phyloP scores from a whole-genome alignment of 2,329 filamentous ascomycete genomes.

The Pseudogymnoascus sp. region DNA sequence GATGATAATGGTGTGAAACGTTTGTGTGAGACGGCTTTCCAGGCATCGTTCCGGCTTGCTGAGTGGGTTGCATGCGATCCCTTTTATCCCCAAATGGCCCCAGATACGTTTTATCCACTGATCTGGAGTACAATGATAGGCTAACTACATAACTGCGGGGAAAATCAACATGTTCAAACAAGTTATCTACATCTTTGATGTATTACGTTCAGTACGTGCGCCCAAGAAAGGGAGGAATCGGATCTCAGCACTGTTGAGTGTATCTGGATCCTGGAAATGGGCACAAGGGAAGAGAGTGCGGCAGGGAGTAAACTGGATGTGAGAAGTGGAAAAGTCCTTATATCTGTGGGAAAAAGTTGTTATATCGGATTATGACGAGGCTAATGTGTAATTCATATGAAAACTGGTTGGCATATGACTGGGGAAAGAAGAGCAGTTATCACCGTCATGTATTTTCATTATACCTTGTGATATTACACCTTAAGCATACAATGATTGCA shows the following conservation, averaged over 20 bases:
- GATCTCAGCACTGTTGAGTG: not conserved
- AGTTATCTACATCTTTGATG: not conserved
- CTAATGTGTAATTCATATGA: not conserved
- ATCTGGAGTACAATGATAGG: not conserved
- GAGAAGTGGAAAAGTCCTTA: not conserved
- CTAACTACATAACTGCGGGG: not conserved
- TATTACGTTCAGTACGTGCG: not conserved
- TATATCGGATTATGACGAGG: not conserved
- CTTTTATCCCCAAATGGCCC: not conserved
- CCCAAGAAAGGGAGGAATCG: too few species aligned
- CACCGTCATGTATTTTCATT: not conserved
- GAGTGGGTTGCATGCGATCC: not conserved
- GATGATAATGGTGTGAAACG: not conserved
- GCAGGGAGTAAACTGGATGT: not conserved
- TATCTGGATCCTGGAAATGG: not conserved
- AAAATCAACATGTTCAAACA: not conserved
- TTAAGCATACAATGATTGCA: not conserved
- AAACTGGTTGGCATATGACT: not conserved
- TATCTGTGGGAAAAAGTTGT: not conserved
- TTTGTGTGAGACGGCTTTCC: not conserved
- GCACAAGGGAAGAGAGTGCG: not conserved
- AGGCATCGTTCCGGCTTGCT: not conserved
- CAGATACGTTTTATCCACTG: not conserved
- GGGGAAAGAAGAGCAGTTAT: not conserved
- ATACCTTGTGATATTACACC: not conserved